Base-by-base conservation (phyloP, 108 stramenopile species). In the Seminavis robusta region DNA sequence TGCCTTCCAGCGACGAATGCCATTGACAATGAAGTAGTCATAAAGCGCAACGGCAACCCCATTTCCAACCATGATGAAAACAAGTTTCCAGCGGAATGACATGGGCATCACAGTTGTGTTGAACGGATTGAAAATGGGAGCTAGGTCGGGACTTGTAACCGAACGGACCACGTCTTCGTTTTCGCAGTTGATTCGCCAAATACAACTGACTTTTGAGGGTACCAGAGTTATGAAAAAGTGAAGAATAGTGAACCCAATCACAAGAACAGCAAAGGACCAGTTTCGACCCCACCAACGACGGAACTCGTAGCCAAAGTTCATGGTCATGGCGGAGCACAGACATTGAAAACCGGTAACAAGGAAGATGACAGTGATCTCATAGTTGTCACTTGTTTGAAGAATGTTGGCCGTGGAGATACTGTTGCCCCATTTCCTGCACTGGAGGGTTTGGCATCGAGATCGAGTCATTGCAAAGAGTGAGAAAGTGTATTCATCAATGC, bases 51-150 rank as follows among this genome's bases (percentile, higher is more conserved):
- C 33, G 13, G 67, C 44, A 24, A 81, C 27, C 7, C 63, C 29
- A 41, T 85, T 85, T 24, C 27, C 48, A n/a, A 76, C 31, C 77
- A 85, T 81, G n/a, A 85, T 42, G 4, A n/a, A 65, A 11, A 79
- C 43, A 0, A 85, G 49, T 13, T 50, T 62, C 20, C 48, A 40
- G 9, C 73, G 77, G 43, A 79, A 85, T 0, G 46, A 38, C 20
- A 67, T 47, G 10, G 84, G 84, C 84, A 85, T 81, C 8, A 78
- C 57, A 49, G 84, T 85, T 26, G 77, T 79, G 46, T 73, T 65
- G 51, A 47, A 83, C 3, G 43, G 32, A 54, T 83, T 83, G 25
- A 69, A 31, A 17, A 83, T 83, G 1, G 74, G 52, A 13, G 64
- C 27, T 1, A 55, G 42, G 17, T 51, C 62, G 1, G 43, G 17